These are phyloP conservation scores for Pyrenophora teres DNA, from an alignment of 2,329 filamentous ascomycete genomes.

Conservation along the genomic window DNA sequence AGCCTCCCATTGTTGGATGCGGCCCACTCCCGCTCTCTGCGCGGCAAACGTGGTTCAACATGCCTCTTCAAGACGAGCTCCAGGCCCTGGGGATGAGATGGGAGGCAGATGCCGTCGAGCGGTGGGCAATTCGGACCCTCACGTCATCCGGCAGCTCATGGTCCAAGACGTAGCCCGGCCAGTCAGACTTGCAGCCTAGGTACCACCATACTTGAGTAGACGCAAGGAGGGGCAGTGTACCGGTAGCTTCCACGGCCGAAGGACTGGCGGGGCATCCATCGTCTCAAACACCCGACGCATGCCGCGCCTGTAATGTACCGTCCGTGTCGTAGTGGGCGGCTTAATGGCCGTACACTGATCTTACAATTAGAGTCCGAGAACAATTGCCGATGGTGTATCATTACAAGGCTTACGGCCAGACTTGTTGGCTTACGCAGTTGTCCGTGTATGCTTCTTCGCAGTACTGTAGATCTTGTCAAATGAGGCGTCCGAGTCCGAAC, in stretches of 20 bases:
- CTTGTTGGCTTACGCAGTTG: background rate
- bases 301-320: slow-evolving; percentile 2
- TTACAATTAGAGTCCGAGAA: background rate
- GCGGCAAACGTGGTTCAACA: slow-evolving; percentile 65
- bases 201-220: slow-evolving; percentile 6
- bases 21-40: slow-evolving; percentile 25
- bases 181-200: slow-evolving; percentile 23
- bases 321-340: slow-evolving; percentile 3
- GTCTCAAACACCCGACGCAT: slow-evolving; percentile 19
- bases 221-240: slow-evolving; percentile 25
- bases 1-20: slow-evolving; percentile 16
- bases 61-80: slow-evolving; percentile 67
- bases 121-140: slow-evolving; percentile 19
- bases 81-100: slow-evolving; percentile 16
- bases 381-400: background rate
- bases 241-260: slow-evolving; percentile 17
- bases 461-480: slow-evolving; percentile 4
- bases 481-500: slow-evolving; percentile 4
- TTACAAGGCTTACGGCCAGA: background rate
- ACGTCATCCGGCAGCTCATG: slow-evolving; percentile 32
- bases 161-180: slow-evolving; percentile 13
- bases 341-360: background rate
- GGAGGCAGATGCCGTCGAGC: slow-evolving; percentile 20
- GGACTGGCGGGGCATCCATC: slow-evolving; percentile 18
- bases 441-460: background rate